Evolutionary conservation across 306 rosid genomes (phyloP).

Genomic region (Luffa aegyptiaca): DNA sequence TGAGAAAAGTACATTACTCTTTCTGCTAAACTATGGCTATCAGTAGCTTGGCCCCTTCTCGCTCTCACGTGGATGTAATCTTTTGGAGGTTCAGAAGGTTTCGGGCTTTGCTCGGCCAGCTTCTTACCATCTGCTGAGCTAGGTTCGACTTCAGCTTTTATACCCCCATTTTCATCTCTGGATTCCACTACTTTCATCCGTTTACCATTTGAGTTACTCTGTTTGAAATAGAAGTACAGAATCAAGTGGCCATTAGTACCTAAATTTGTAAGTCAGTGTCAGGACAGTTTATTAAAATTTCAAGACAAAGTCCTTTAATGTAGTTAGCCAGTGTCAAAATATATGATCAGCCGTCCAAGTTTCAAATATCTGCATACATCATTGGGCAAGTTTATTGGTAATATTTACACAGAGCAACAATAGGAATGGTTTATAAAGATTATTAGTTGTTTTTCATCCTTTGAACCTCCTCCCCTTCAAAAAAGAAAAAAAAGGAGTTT

Average conservation of each 20-base stretch:
- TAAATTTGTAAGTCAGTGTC: neutral
- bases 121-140: constrained; percentile 38
- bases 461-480: constrained; percentile 5
- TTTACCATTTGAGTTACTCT: constrained; percentile 41
- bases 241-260: neutral
- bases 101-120: constrained; percentile 29
- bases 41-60: constrained; percentile 99
- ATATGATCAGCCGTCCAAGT: neutral
- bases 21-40: constrained; percentile 92
- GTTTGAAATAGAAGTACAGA: constrained; percentile 12
- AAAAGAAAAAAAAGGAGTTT: neutral
- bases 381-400: neutral
- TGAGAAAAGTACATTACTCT: constrained; percentile 40
- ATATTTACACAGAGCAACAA: neutral
- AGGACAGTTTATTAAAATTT: neutral
- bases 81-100: constrained; percentile 61
- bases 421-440: neutral
- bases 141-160: constrained; percentile 33
- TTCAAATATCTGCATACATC: neutral
- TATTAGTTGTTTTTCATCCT: neutral
- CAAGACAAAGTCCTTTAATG: neutral
- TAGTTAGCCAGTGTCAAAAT: neutral
- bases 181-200: constrained; percentile 37
- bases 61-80: constrained; percentile 94
- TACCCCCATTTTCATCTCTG: constrained; percentile 20